These are phyloP conservation scores for Myochromella boudieri DNA, from an alignment of 768 basidiomycete species.

Conservation along the genomic window DNA sequence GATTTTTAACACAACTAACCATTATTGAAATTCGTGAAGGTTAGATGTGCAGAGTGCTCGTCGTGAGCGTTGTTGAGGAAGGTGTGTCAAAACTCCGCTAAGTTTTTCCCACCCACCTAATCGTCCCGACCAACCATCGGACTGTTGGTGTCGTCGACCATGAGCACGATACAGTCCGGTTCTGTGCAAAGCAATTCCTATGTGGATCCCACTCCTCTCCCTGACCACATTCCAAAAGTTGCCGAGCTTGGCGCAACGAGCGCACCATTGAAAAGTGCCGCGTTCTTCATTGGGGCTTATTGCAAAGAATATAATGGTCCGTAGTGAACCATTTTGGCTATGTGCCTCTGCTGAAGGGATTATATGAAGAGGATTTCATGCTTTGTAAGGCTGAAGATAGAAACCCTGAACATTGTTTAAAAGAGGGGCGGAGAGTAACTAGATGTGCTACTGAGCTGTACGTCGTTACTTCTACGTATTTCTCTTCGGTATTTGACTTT, in stretches of 20 bases:
- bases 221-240: constrained; percentile 68
- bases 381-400: constrained; percentile 93
- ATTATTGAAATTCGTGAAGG: constrained; percentile 15
- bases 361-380: constrained; percentile 55
- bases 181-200: constrained; percentile 48
- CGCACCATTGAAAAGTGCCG: constrained; percentile 92
- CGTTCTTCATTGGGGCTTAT: constrained; percentile 94
- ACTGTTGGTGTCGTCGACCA: constrained; percentile 29
- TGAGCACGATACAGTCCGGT: constrained; percentile 54
- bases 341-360: neutral
- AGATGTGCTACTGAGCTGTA: constrained; percentile 93
- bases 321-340: constrained; percentile 31
- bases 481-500: neutral
- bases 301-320: constrained; percentile 97
- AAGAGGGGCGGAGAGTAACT: constrained; percentile 94
- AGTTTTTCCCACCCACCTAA: constrained; percentile 21
- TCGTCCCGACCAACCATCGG: constrained; percentile 20
- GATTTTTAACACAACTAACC: constrained; percentile 16
- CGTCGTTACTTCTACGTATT: constrained; percentile 29
- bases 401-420: constrained; percentile 90
- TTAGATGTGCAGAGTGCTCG: neutral
- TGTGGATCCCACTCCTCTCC: constrained; percentile 66
- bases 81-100: constrained; percentile 26
- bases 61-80: constrained; percentile 11
- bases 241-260: constrained; percentile 88